Conservation (phyloP, 352 stramenopile genomes). For the Pythium folliculosum region DNA sequence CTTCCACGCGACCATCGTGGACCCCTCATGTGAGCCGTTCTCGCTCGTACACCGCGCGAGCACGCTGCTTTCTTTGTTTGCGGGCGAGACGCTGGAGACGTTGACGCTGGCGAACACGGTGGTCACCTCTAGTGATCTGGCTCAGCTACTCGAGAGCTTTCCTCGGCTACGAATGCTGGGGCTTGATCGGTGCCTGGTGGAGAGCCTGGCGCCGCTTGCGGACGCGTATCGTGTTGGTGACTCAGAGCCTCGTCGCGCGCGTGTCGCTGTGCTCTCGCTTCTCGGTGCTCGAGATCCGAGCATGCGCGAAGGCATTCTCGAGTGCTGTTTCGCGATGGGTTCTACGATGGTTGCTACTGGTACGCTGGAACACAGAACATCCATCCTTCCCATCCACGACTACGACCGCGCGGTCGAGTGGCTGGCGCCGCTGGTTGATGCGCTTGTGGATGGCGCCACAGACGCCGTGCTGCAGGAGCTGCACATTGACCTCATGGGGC, state of each 20-base stretch:
- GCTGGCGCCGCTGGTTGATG: neutral
- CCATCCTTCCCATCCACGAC: no score
- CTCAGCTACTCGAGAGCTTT: neutral
- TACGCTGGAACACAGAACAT: no score
- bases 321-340: no score
- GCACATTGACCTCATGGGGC: neutral
- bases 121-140: neutral
- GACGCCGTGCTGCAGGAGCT: neutral
- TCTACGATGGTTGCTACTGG: no score
- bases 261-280: neutral
- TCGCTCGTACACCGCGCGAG: no score
- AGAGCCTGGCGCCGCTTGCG: neutral
- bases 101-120: neutral
- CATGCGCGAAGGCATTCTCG: no score
- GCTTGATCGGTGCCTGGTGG: neutral
- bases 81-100: neutral
- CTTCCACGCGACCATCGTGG: no score
- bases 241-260: neutral
- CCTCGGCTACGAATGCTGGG: neutral
- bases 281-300: neutral
- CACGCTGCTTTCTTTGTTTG: neutral
- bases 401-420: neutral
- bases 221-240: neutral
- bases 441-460: neutral
- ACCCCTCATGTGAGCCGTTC: no score